Percentiles rank a stretch among this genome's conserved stretches.
These are phyloP conservation scores for Tylopilus felleus DNA, from an alignment of 768 basidiomycete species.

Conservation along the genomic window DNA sequence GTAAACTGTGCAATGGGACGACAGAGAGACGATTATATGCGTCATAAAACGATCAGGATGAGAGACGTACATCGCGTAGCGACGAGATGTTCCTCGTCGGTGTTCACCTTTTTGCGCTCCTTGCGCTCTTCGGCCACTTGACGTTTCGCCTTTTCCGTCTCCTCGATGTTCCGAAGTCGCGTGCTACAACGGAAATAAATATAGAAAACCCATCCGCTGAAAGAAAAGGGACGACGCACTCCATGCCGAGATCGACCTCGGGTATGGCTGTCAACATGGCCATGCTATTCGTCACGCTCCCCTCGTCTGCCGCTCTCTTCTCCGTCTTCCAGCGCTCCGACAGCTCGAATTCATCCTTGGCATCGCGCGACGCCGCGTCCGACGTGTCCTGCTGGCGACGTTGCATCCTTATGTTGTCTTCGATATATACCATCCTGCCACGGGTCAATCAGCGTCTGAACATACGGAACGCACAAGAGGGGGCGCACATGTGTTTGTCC, in stretches of 20 bases:
- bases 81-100: conserved; percentile 80
- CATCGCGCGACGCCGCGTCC: conserved; percentile 41
- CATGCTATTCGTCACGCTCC: conserved; percentile 88
- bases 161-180: conserved; percentile 92
- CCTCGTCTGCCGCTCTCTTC: conserved; percentile 68
- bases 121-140: conserved; percentile 72
- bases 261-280: conserved; percentile 98
- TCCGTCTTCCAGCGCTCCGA: conserved; percentile 64
- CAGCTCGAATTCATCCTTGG: conserved; percentile 74
- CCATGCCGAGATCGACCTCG: conserved; percentile 97
- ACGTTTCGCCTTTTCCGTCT: conserved; percentile 95
- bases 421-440: conserved; percentile 91
- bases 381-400: conserved; percentile 52
- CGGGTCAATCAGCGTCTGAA: too few relatives aligned
- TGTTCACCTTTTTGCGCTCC: conserved; percentile 48
- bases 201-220: too few relatives aligned
- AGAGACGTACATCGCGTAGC: conserved; percentile 76
- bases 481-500: conserved; percentile 92
- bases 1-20: conserved; percentile 54
- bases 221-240: conserved; percentile 53
- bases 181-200: conserved; percentile 43
- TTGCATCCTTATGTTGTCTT: conserved; percentile 82
- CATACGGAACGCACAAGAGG: background rate
- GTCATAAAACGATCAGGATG: background rate
- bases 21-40: background rate